Base-by-base conservation (phyloP, 192 early-diverging fungal genomes). In the Podila clonocystis region DNA sequence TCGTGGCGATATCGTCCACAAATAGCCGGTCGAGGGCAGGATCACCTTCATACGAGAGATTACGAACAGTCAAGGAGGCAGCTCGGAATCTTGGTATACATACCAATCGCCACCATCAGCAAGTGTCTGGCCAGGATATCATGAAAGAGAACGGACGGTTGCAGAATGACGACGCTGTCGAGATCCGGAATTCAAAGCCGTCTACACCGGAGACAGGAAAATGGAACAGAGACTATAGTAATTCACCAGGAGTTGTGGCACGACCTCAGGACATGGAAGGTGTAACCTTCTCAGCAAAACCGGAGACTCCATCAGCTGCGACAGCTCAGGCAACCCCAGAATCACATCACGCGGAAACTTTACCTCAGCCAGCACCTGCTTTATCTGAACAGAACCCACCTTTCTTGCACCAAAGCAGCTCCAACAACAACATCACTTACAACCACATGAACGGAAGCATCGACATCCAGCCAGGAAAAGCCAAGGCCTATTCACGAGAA, bases 371-470 rank as follows among this genome's bases (percentile, higher is more conserved):
- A 22, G 24, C 52, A 55, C 52, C 52, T 6, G n/a, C 26, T 11
- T 26, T 11, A 11, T 55, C 52, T 11, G 52, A 55, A 1, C 22
- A 33, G 30, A 12, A 63, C 34, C 29, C 26, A 59, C 30, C 58
- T 24, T 58, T 60, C 49, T 36, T 67, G 63, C 57, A 64, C 34
- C 41, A 72, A 15, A 72, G 5, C 17, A 38, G 12, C 50, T 17
- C 41, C 6, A 58, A 63, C 49, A 50, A 36, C 52, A 80, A 80
- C 58, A 80, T 80, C 28, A 80, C 77, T 9, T 72, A 72, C 36
- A 69, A 72, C 58, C 77, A 80, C 33, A 80, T 80, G 70, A 80
- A 66, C 58, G 77, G 77, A 26, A 80, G 67, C 52, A 63, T 80
- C 9, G 71, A 80, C 26, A 67, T 73, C 28, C 70, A 80, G 20